These are phyloP conservation scores for Termitomyces sp. DNA, from an alignment of 768 basidiomycete species.

Conservation along the genomic window DNA sequence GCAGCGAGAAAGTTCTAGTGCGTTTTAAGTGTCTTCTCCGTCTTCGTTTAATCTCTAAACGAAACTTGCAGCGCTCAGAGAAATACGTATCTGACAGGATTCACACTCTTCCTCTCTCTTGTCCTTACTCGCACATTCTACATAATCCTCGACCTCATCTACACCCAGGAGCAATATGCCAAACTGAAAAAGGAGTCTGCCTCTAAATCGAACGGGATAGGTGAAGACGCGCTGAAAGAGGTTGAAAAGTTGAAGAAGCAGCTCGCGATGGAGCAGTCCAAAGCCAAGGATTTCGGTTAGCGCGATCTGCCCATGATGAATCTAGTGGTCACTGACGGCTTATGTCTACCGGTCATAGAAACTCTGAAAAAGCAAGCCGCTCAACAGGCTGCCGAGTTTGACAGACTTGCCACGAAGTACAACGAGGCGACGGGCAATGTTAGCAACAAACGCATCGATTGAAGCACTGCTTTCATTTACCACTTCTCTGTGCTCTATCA, in stretches of 20 bases:
- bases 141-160: slow-evolving; percentile 87
- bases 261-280: slow-evolving; percentile 49
- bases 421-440: slow-evolving; percentile 59
- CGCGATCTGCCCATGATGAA: background rate
- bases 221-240: slow-evolving; percentile 44
- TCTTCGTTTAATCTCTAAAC: background rate
- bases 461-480: background rate
- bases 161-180: slow-evolving; percentile 82
- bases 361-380: slow-evolving; percentile 78
- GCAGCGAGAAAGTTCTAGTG: slow-evolving; percentile 94
- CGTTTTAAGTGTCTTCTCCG: slow-evolving; percentile 19
- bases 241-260: slow-evolving; percentile 67
- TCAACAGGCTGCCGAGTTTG: slow-evolving; percentile 76
- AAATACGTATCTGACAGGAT: slow-evolving; percentile 90
- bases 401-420: slow-evolving; percentile 73
- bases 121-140: slow-evolving; percentile 91
- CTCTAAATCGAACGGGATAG: slow-evolving; percentile 6
- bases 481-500: background rate
- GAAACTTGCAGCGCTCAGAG: slow-evolving; percentile 64
- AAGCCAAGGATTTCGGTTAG: slow-evolving; percentile 61
- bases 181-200: slow-evolving; percentile 64
- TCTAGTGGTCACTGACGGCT: background rate
- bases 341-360: slow-evolving; percentile 30
- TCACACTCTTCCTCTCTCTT: slow-evolving; percentile 92
- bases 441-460: slow-evolving; percentile 64